A percentile compares a stretch with the other conserved stretches of the same genome.
Evolutionary conservation across 2,329 filamentous ascomycete genomes (phyloP).

Genomic region (Rhynchosporium secalis): DNA sequence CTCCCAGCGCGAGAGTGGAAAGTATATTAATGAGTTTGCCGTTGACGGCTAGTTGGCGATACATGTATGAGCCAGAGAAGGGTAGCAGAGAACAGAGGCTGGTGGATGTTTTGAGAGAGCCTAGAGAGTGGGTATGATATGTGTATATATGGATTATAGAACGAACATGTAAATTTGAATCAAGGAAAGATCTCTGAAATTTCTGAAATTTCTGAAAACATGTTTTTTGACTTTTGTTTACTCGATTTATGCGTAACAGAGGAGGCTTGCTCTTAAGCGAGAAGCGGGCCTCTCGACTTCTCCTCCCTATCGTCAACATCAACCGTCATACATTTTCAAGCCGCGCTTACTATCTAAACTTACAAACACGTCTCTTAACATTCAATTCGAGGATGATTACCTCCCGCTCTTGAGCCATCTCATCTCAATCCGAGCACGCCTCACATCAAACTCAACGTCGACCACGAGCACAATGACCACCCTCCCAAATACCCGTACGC

Average conservation of each 20-base stretch:
- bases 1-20: slow-evolving; percentile 87
- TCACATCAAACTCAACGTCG: neutral
- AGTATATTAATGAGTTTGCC: slow-evolving; percentile 98
- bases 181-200: neutral
- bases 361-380: no score
- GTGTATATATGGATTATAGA: slow-evolving; percentile 5
- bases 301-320: neutral
- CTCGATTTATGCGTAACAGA: neutral
- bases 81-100: slow-evolving; percentile 77
- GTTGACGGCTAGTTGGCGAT: slow-evolving; percentile 88
- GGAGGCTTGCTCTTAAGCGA: neutral
- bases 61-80: slow-evolving; percentile 85
- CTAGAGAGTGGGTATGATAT: slow-evolving; percentile 64
- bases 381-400: no score
- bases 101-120: slow-evolving; percentile 67
- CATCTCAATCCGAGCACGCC: neutral
- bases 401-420: no score
- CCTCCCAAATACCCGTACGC: slow-evolving; percentile 34
- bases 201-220: no score
- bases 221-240: neutral
- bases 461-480: slow-evolving; percentile 10
- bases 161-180: slow-evolving; percentile 15
- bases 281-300: neutral
- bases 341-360: no score
- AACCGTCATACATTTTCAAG: no score